A percentile compares a stretch with the other conserved stretches of the same genome.
These are phyloP conservation scores for Aspergillus transmontanensis DNA, from an alignment of 2,329 filamentous ascomycete species.

Conservation along the genomic window DNA sequence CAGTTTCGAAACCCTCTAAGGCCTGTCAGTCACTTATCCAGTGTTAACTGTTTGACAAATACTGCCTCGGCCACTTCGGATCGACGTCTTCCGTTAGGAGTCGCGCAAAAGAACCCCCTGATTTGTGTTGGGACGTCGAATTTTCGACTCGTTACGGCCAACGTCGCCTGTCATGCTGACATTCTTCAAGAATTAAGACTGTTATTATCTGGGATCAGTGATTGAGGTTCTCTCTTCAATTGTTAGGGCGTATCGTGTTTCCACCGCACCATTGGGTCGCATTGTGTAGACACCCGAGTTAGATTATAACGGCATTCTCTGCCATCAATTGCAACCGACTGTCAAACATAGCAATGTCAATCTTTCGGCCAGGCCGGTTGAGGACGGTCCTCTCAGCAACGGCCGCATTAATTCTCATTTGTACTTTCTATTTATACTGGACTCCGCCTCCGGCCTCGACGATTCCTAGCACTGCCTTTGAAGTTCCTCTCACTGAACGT, in stretches of 20 bases:
- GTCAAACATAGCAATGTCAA: constrained; percentile 22
- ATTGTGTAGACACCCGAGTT: not conserved
- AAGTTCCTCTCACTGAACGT: constrained; percentile 37
- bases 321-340: not conserved
- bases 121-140: not conserved
- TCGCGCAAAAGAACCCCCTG: not conserved
- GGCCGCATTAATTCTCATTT: constrained; percentile 33
- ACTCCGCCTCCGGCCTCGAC: constrained; percentile 35
- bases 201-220: not conserved
- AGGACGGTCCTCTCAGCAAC: constrained; percentile 33
- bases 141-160: not conserved
- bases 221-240: not conserved
- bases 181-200: not conserved
- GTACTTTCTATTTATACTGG: constrained; percentile 42
- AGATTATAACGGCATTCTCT: not conserved
- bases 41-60: not conserved
- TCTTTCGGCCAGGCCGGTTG: constrained; percentile 31
- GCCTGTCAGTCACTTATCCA: not conserved
- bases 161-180: constrained; percentile 10
- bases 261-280: not conserved
- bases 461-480: constrained; percentile 36
- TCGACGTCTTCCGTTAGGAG: not conserved
- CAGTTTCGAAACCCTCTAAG: not conserved
- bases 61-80: not conserved
- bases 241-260: not conserved